Evolutionary conservation across 75 land plant genomes (phyloP).

Genomic region (Sequoia sempervirens): DNA sequence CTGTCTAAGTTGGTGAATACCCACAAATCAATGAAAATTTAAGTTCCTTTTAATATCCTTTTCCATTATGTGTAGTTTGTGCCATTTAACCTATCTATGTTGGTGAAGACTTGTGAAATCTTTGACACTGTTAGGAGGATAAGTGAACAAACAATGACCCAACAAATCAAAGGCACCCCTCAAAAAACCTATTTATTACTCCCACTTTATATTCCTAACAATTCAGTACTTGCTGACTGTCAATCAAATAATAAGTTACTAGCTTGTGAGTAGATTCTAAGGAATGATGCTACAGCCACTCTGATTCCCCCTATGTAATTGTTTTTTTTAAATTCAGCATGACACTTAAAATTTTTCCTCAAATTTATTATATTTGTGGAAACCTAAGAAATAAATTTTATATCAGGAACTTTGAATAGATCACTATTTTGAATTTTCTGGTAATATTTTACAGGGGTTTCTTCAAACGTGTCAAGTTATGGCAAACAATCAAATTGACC

Average conservation of each 20-base stretch:
- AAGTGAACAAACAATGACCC: no score
- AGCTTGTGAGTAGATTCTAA: background rate
- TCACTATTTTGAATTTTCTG: background rate
- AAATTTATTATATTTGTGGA: background rate
- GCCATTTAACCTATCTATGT: no score
- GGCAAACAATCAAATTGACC: constrained; percentile 26
- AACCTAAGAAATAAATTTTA: background rate
- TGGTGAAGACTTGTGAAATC: no score
- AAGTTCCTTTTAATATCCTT: no score
- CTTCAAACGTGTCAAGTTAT: constrained; percentile 11
- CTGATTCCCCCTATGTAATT: background rate
- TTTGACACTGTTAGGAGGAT: no score
- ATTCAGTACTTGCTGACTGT: background rate
- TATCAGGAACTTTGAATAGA: background rate
- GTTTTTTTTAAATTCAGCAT: background rate
- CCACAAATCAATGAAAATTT: no score
- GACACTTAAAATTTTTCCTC: background rate
- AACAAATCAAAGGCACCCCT: no score
- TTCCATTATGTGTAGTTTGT: no score
- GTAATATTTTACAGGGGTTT: background rate
- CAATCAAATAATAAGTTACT: background rate
- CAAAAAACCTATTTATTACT: no score
- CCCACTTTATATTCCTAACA: no score
- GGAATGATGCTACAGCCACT: background rate
- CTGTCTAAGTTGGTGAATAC: no score